Conservation (phyloP, 805 yeast genomes). For the Nakazawaea populi region DNA sequence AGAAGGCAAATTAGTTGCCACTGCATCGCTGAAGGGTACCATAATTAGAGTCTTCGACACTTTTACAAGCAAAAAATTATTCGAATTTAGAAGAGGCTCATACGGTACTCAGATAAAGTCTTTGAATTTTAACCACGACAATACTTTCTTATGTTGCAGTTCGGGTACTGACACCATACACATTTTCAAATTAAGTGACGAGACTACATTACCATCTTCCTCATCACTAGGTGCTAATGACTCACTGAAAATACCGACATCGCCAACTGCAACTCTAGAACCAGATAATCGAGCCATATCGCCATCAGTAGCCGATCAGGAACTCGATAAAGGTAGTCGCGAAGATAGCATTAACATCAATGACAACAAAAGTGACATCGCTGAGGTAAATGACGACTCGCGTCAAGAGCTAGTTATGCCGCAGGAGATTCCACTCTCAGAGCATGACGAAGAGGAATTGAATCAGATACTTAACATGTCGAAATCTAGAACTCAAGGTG, state of each 20-base stretch:
- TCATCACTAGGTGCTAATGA: no score
- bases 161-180: conserved; percentile 92
- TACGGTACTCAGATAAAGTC: conserved; percentile 79
- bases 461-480: conserved; percentile 5
- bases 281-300: no score
- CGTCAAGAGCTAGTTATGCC: conserved; percentile 14
- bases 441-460: conserved; percentile 6
- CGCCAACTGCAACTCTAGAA: no score
- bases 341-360: no score
- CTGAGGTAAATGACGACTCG: background rate
- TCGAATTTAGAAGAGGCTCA: conserved; percentile 79
- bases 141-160: conserved; percentile 70
- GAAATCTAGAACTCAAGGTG: conserved; percentile 1
- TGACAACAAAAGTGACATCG: no score
- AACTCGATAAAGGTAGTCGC: no score
- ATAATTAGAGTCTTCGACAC: conserved; percentile 77
- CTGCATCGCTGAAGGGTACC: conserved; percentile 89
- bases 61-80: conserved; percentile 52
- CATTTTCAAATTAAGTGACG: conserved; percentile 62
- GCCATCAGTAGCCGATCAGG: no score
- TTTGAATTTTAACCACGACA: conserved; percentile 66
- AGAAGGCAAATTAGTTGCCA: conserved; percentile 78
- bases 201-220: conserved; percentile 6
- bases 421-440: background rate
- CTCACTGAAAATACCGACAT: no score